Conservation (phyloP, 768 basidiomycete genomes). For the Sporobolomyces pararoseus region DNA sequence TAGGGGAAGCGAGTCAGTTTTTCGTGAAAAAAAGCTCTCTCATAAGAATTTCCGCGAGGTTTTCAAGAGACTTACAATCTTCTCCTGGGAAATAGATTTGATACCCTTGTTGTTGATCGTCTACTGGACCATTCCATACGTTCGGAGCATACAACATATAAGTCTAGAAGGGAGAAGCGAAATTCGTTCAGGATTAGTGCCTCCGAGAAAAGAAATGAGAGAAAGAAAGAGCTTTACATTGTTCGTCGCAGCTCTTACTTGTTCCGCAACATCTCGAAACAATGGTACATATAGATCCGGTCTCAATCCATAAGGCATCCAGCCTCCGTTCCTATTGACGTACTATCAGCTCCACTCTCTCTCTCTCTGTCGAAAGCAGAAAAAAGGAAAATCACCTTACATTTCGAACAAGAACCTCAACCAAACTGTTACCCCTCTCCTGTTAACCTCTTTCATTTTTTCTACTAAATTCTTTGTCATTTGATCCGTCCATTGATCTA, state of each 20-base stretch:
- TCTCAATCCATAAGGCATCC: constrained; percentile 35
- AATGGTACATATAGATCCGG: not conserved
- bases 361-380: not conserved
- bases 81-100: constrained; percentile 38
- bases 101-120: constrained; percentile 31
- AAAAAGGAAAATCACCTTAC: constrained; percentile 18
- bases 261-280: constrained; percentile 15
- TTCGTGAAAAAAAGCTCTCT: too few species aligned
- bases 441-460: constrained; percentile 5
- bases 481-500: constrained; percentile 34
- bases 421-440: constrained; percentile 28
- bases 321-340: constrained; percentile 30
- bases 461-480: constrained; percentile 25
- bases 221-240: constrained; percentile 1
- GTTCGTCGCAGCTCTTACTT: constrained; percentile 25
- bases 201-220: not conserved
- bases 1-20: not conserved
- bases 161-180: too few species aligned
- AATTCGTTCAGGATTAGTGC: too few species aligned
- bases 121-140: constrained; percentile 19
- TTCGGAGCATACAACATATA: constrained; percentile 41
- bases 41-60: not conserved
- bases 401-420: constrained; percentile 37
- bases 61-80: constrained; percentile 15
- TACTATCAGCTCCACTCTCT: not conserved